Percentiles rank a stretch among this genome's conserved stretches.
phyloP scores from a whole-genome alignment of 1,284 basidiomycete genomes.

The Ceratobasidium sp. region DNA sequence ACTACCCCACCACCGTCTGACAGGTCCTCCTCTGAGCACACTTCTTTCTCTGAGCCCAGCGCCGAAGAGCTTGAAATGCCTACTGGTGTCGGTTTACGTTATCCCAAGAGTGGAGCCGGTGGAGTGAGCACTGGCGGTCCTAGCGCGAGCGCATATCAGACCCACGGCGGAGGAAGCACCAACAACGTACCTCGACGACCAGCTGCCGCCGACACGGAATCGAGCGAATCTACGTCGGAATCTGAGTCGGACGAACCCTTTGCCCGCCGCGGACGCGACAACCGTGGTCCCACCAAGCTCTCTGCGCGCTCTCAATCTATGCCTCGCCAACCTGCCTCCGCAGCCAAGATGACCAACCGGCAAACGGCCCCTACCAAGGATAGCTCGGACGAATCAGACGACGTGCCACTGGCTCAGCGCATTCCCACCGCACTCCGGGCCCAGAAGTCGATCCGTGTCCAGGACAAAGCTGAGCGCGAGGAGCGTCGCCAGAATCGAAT shows the following conservation, averaged over 20 bases:
- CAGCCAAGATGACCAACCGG: background rate
- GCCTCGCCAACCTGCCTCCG: slow-evolving; percentile 12
- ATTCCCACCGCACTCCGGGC: slow-evolving; percentile 81
- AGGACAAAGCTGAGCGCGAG: slow-evolving; percentile 56
- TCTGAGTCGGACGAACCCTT: slow-evolving; percentile 16
- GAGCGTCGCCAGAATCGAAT: slow-evolving; percentile 22
- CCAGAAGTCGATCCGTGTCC: slow-evolving; percentile 76
- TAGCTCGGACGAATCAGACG: slow-evolving; percentile 49
- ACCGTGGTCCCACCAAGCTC: background rate
- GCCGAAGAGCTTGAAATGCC: background rate
- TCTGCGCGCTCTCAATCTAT: slow-evolving; percentile 21
- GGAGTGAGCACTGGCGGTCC: slow-evolving; percentile 6
- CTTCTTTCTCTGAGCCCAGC: background rate
- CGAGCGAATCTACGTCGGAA: slow-evolving; percentile 28
- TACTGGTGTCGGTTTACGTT: slow-evolving; percentile 10
- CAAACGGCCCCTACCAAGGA: slow-evolving; percentile 6
- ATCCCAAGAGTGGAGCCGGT: background rate
- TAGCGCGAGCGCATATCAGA: background rate
- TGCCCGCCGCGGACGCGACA: slow-evolving; percentile 21
- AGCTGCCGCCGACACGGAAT: background rate
- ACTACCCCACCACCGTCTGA: slow-evolving; percentile 25
- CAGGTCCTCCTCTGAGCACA: slow-evolving; percentile 7
- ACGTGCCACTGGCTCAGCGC: slow-evolving; percentile 78
- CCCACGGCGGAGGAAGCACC: slow-evolving; percentile 12
- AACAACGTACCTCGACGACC: slow-evolving; percentile 3